These are phyloP conservation scores for Quercus rubra DNA, from an alignment of 306 rosid genomes.

Conservation along the genomic window DNA sequence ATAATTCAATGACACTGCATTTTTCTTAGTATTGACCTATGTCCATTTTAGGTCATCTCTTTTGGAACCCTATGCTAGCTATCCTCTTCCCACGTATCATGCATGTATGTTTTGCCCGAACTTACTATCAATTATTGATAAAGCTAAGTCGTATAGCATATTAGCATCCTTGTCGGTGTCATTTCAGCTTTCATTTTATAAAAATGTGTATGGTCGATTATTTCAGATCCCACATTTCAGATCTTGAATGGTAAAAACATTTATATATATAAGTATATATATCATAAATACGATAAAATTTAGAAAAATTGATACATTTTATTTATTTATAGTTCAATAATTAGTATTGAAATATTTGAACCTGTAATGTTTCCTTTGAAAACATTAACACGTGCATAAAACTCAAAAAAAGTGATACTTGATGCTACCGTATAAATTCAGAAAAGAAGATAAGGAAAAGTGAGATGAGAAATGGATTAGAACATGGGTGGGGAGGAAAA, in stretches of 20 bases:
- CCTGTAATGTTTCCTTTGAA: no score
- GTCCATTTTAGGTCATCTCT: not conserved
- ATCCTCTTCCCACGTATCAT: not conserved
- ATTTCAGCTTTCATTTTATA: not conserved
- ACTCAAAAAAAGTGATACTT: constrained; percentile 18
- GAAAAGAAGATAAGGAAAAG: constrained; percentile 27
- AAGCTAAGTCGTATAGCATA: not conserved
- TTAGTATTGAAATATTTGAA: no score
- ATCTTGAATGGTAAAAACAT: no score
- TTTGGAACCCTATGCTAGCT: not conserved
- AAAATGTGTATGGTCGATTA: constrained; percentile 3
- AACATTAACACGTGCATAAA: no score
- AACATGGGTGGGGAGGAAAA: constrained; percentile 17
- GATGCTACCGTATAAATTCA: not conserved
- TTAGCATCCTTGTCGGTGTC: not conserved
- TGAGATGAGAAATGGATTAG: constrained; percentile 15
- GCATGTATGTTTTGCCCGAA: not conserved
- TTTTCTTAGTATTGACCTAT: not conserved
- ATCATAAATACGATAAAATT: no score
- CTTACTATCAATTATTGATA: not conserved
- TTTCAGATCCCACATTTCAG: no score
- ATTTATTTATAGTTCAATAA: no score
- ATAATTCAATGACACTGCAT: not conserved
- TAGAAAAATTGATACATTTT: no score
- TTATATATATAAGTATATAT: no score